A percentile compares a stretch with the other conserved stretches of the same genome.
Conservation (phyloP, 805 yeast genomes). For the Spathaspora passalidarum region DNA sequence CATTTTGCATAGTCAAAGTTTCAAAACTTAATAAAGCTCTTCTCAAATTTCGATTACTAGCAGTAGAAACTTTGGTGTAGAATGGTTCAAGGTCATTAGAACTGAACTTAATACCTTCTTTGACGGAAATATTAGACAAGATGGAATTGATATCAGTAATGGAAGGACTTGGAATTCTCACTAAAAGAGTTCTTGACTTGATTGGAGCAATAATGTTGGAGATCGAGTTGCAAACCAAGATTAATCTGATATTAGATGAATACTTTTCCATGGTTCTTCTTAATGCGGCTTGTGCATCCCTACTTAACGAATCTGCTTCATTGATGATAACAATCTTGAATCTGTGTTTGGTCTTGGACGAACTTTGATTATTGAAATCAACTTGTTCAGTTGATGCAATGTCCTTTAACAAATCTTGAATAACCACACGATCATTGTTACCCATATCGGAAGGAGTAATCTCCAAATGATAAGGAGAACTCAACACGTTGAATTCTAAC, state of each 20-base stretch:
- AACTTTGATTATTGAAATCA: conserved; percentile 58
- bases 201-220: conserved; percentile 93
- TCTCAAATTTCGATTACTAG: conserved; percentile 71
- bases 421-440: conserved; percentile 89
- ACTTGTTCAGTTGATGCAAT: conserved; percentile 94
- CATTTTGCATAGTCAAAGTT: conserved; percentile 72
- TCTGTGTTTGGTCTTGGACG: conserved; percentile 44
- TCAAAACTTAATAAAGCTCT: conserved; percentile 77
- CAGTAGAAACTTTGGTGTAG: conserved; percentile 50
- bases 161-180: conserved; percentile 85
- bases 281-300: conserved; percentile 95
- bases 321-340: conserved; percentile 83
- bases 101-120: conserved; percentile 47
- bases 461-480: conserved; percentile 87
- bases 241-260: conserved; percentile 79
- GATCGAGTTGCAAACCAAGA: conserved; percentile 83
- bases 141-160: conserved; percentile 54
- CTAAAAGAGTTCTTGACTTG: conserved; percentile 82
- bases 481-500: conserved; percentile 88
- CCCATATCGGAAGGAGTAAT: conserved; percentile 98
- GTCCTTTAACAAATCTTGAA: conserved; percentile 90
- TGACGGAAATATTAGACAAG: conserved; percentile 51
- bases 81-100: conserved; percentile 31
- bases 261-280: conserved; percentile 96
- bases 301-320: conserved; percentile 83